Base-by-base conservation (phyloP, 192 early-diverging fungal genomes). In the Funneliformis mosseae region DNA sequence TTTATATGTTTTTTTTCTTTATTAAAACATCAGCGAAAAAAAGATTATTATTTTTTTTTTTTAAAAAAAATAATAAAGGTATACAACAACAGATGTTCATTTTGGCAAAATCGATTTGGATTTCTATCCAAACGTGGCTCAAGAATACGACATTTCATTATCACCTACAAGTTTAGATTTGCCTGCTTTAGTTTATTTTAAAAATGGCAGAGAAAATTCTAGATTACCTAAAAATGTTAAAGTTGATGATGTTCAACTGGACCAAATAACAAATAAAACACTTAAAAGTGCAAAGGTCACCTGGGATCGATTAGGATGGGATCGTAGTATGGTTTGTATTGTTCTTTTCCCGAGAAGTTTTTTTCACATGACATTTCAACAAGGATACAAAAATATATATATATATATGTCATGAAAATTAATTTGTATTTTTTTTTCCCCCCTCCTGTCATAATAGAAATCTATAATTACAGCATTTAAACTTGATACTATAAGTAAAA, bases 101-200 rank as follows among this genome's bases (percentile, higher is more conserved):
- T 86, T 86, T 82, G 89, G 84, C 7, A 88, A 88, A 77, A 83
- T 90, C 42, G 88, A 88, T 76, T 82, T 90, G 64, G 89, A 90
- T 55, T 1, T 84, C 23, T 85, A 84, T 38, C 70, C 85, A 39
- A 21, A 38, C 39, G 71, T 90, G 43, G 86, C 88, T 8, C 74
- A 83, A 27, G 83, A 86, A 61, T 88, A 86, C 79, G 82, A 83
- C 46, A 83, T 90, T 59, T 88, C 84, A 66, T 67, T 86, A 66
- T 85, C 83, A 33, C 84, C 89, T 2, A 85, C 89, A 4, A 86
- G 86, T 8, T 80, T 90, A 59, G 89, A 90, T 80, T 59, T 90
- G 1, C 89, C 89, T 42, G 88, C 89, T 4, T 63, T 90, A 39
- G 83, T 88, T 39, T 71, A 88, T 23, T 84, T 90, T 61, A 87